Conservation (phyloP, 2,329 filamentous ascomycete genomes). For the Eutypa lata region DNA sequence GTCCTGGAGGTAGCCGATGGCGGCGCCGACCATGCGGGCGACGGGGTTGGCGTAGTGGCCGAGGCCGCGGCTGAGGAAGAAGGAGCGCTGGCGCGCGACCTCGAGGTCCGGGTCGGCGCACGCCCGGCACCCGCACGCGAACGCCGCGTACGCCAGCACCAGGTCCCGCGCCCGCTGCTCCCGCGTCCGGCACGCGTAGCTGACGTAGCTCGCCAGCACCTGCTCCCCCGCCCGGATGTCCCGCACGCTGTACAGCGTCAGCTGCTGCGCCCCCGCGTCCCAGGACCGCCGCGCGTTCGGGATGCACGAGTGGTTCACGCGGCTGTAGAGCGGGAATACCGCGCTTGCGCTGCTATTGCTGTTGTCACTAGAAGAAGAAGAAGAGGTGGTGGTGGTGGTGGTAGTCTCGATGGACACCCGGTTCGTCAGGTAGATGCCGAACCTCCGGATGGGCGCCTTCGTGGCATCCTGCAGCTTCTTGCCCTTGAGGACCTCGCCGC, state of each 20-base stretch:
- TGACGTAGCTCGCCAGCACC: slow-evolving; percentile 18
- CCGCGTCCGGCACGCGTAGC: slow-evolving; percentile 9
- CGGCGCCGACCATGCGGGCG: neutral
- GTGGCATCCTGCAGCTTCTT: slow-evolving; percentile 6
- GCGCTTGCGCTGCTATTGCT: no score
- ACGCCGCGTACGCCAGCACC: slow-evolving; percentile 6
- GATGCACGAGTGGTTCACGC: slow-evolving; percentile 21
- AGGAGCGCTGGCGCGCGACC: slow-evolving; percentile 6
- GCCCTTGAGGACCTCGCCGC: slow-evolving; percentile 5
- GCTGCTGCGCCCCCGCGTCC: slow-evolving; percentile 13
- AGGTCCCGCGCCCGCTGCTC: slow-evolving; percentile 9
- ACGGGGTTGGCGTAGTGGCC: slow-evolving; percentile 4
- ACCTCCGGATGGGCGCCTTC: slow-evolving; percentile 6
- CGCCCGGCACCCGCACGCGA: slow-evolving; percentile 11
- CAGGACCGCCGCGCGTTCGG: slow-evolving; percentile 20
- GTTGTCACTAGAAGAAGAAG: no score
- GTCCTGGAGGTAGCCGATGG: neutral
- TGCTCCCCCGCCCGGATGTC: slow-evolving; percentile 21
- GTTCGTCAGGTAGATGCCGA: slow-evolving; percentile 9
- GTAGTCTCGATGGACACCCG: slow-evolving; percentile 10
- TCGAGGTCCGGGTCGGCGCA: slow-evolving; percentile 11
- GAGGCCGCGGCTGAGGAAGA: slow-evolving; percentile 12
- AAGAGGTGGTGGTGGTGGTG: no score
- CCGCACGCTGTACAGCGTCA: slow-evolving; percentile 19
- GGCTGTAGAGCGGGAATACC: slow-evolving; percentile 18